Evolutionary conservation across 2,329 filamentous ascomycete genomes (phyloP).

Genomic region (Hypoxylon sp.): DNA sequence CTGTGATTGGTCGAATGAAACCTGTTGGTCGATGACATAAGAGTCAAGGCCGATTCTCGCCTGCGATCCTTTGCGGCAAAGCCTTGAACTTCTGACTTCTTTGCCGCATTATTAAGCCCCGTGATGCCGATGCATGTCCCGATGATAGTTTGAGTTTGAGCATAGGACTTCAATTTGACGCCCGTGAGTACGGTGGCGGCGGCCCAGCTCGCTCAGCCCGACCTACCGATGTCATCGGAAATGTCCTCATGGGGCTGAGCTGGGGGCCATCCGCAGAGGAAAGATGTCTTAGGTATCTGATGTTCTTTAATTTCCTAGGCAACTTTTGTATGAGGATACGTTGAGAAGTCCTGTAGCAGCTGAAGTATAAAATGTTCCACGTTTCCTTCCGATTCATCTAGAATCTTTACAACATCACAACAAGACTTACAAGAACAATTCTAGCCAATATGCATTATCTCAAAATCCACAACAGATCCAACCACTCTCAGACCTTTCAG

Average conservation of each 20-base stretch:
- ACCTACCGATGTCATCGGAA: background rate
- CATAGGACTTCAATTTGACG: conserved; percentile 1
- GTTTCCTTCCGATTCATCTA: conserved; percentile 13
- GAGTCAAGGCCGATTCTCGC: conserved; percentile 11
- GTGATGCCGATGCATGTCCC: conserved; percentile 8
- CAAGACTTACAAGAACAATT: conserved; percentile 11
- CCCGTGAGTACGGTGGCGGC: background rate
- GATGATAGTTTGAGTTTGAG: conserved; percentile 10
- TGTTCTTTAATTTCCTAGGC: background rate
- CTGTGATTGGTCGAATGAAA: conserved; percentile 1
- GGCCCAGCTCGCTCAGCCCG: conserved; percentile 1
- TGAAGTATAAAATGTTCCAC: conserved; percentile 21
- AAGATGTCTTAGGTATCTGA: background rate
- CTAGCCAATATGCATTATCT: conserved; percentile 50
- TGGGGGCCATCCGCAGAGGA: background rate
- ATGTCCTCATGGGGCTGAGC: too few relatives aligned
- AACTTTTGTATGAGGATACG: background rate
- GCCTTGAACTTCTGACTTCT: conserved; percentile 20
- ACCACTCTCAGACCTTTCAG: conserved; percentile 54
- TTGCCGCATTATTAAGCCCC: conserved; percentile 10
- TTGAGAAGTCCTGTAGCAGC: background rate
- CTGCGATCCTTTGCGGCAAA: conserved; percentile 29
- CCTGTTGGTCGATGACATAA: conserved; percentile 7
- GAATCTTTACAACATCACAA: conserved; percentile 12
- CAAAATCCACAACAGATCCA: conserved; percentile 54